Conservation (phyloP, 179 eudicot species). For the Corrigiola litoralis region DNA sequence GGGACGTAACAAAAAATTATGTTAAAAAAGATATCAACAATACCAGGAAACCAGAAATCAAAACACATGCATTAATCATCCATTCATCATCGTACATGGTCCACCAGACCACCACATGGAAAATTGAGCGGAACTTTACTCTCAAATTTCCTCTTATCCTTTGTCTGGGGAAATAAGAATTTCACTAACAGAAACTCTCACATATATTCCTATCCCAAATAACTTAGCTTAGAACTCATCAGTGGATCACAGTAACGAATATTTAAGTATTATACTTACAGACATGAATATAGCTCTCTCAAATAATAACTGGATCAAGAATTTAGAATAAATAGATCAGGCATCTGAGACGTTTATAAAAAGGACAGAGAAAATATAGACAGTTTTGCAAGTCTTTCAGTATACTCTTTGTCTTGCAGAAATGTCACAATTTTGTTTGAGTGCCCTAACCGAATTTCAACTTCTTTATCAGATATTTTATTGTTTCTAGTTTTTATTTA, state of each 20-base stretch:
- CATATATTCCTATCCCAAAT: too few species aligned
- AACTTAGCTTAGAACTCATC: too few species aligned
- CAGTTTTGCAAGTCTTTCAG: too few species aligned
- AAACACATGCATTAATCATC: neutral
- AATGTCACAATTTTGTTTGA: neutral
- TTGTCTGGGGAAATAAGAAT: neutral
- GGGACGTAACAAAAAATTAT: conserved; percentile 21
- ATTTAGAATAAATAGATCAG: too few species aligned
- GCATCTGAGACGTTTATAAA: too few species aligned
- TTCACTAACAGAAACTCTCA: neutral
- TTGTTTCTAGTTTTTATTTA: neutral
- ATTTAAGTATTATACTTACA: too few species aligned
- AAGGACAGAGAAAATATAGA: too few species aligned
- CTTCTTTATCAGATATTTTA: too few species aligned
- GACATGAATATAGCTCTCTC: neutral
- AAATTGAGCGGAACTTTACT: neutral
- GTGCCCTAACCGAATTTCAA: neutral
- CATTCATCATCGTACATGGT: neutral
- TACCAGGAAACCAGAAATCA: neutral
- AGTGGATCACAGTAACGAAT: too few species aligned
- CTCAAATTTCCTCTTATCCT: neutral
- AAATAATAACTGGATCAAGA: too few species aligned
- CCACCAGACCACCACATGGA: neutral
- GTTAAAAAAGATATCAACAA: neutral
- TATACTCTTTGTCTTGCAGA: neutral